Evolutionary conservation across 1,284 basidiomycete species (phyloP), one percentile per base, ranked within the genome.

Genomic region (Paramarasmius palmivorus): DNA sequence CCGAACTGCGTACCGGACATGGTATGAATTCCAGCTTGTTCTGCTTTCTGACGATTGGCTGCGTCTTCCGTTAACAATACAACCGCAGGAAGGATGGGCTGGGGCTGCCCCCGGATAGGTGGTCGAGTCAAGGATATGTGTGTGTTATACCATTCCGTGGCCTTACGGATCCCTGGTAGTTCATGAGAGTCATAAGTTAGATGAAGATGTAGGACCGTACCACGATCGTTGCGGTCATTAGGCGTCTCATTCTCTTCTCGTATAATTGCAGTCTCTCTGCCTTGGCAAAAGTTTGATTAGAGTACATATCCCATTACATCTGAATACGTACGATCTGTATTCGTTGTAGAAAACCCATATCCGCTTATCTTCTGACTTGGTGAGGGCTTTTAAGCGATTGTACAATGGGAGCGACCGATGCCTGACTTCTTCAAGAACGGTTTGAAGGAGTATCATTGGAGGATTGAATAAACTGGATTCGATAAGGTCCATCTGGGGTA

Each of bases 401-500:
- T 93, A 95, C 15, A 99, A 76, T 1, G 97, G 97, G 29, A 99
- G 72, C 0, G 93, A 95, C 25, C 96, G 84, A 70, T 99, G 96
- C 52, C 96, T 81, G 55, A 98, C 94, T 81, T 99, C 97, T 61
- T 97, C 93, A 47, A 98, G 76, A 1, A 98, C 95, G 0, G 96
- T 99, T 70, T 99, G 97, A 1, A 98, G 82, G 10, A 99, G 76
- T 50, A 99, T 88, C 51, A 97, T 83, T 0, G 92, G 90, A 0
- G 91, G 76, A 0, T 73, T 78, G 59, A 97, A 92, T 1, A 87
- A 72, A 4, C 75, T 68, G 0, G 90, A 90, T 66, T 93, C 90
- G 39, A 98, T 76, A 48, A 97, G 76, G 70, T 98, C 95, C 89
- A 98, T 96, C 90, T 97, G 67, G n/a, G n/a, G n/a, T n/a, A n/a